Evolutionary conservation across 1,284 basidiomycete genomes (phyloP), one percentile per base, ranked within the genome.

Genomic region (Volvariella volvacea): DNA sequence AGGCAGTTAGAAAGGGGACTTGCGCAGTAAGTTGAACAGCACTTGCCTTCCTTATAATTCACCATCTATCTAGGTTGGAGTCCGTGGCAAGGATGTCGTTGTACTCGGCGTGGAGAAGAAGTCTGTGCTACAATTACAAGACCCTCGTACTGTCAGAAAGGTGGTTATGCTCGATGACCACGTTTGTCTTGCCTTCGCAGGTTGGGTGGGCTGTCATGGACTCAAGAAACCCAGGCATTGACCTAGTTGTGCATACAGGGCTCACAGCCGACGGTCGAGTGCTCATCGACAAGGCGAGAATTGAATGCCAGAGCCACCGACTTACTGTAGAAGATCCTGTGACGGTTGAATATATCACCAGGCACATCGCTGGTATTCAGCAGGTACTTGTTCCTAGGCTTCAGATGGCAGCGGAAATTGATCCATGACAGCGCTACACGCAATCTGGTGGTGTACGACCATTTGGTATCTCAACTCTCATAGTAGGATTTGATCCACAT

Each of bases 101-200:
- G 92, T 99, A 3, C 77, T 99, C 20, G 96, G 95, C 44, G 96
- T 99, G 16, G 96, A 99, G 76, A 99, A 99, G 84, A 99, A 98
- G 68, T 93, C 91, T 0, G 83, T 97, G 14, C 74, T 98, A 20
- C 96, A 99, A 66, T 78, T 99, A 6, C 96, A 99, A 73, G 96
- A 99, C 68, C 90, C 96, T 8, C 78, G 96, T 45, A 99, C 96
- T 1, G 93, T 99, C 14, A 78, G 95, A 48, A 99, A 99, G 66
- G 95, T 98, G 10, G 96, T 92, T 50, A 95, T 98, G 92, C 72
- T 99, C 36, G 96, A 99, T 60, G 95, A 99, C 61, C 96, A 99
- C 63, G 72, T 99, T 50, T 98, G 93, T 62, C 77, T 99, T 42
- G 96, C 95, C 14, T 99, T 99, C 68, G 93, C 96, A 45, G 95